Conservation (phyloP, 2,329 filamentous ascomycete species). For the Myriosclerotinia duriaeana region DNA sequence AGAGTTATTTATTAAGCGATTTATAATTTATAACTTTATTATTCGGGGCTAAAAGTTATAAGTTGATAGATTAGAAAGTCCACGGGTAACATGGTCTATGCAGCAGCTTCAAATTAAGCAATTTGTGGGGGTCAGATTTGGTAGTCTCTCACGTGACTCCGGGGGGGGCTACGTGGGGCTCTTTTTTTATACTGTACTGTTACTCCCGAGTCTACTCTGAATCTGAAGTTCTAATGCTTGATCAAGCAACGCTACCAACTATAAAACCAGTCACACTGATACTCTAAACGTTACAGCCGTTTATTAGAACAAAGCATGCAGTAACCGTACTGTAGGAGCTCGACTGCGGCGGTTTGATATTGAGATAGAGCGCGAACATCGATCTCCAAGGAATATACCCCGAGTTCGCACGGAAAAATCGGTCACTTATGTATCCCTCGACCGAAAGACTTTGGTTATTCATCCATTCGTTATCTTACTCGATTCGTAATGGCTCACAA, state of each 20-base stretch:
- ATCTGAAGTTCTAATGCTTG: neutral
- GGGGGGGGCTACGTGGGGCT: too few relatives aligned
- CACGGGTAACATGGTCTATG: neutral
- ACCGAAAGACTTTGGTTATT: neutral
- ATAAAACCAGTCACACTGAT: neutral
- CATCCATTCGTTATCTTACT: neutral
- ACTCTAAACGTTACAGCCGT: neutral
- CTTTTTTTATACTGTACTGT: neutral
- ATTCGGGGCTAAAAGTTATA: too few relatives aligned
- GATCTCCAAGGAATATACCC: neutral
- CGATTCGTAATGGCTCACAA: neutral
- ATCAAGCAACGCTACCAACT: constrained; percentile 6
- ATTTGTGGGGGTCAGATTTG: constrained; percentile 15
- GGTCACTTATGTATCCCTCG: neutral
- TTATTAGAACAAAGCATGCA: constrained; percentile 11
- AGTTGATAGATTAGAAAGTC: too few relatives aligned
- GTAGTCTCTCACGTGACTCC: too few relatives aligned
- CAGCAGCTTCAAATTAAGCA: neutral
- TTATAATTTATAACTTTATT: too few relatives aligned
- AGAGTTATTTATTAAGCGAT: constrained; percentile 4
- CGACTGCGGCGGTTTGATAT: neutral
- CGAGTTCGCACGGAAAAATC: constrained; percentile 5
- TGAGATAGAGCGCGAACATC: neutral
- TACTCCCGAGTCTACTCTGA: too few relatives aligned
- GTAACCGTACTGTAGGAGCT: neutral